phyloP scores from a whole-genome alignment of 345 rosid genomes.

The Trapa bicornis region DNA sequence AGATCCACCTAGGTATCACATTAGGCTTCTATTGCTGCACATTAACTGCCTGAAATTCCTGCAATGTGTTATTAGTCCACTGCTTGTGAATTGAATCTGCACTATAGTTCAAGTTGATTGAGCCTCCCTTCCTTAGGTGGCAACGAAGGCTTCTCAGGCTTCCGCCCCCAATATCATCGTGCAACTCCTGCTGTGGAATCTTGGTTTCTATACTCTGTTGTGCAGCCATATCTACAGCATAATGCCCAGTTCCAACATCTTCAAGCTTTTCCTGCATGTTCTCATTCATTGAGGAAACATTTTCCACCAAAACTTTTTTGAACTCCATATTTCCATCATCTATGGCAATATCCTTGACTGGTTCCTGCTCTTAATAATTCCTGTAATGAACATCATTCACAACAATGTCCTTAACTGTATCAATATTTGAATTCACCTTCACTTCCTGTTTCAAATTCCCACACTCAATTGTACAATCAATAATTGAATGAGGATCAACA shows the following conservation, averaged over 20 bases:
- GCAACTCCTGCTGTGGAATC: conserved; percentile 12
- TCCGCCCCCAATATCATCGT: conserved; percentile 27
- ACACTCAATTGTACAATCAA: conserved; percentile 71
- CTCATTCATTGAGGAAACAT: conserved; percentile 23
- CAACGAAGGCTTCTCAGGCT: conserved; percentile 38
- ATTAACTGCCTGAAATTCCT: conserved; percentile 37
- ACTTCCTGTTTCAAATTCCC: conserved; percentile 36
- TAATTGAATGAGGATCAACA: conserved; percentile 49
- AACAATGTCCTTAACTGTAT: conserved; percentile 78
- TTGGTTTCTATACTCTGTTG: conserved; percentile 31
- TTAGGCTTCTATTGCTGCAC: conserved; percentile 67
- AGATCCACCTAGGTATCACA: conserved; percentile 72
- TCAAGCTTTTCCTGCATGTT: conserved; percentile 24
- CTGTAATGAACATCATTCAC: conserved; percentile 85
- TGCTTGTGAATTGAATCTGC: conserved; percentile 43
- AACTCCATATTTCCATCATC: conserved; percentile 54
- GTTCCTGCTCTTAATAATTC: conserved; percentile 37
- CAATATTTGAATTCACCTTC: conserved; percentile 32
- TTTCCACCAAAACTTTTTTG: conserved; percentile 14
- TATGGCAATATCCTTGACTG: conserved; percentile 77
- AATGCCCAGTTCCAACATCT: conserved; percentile 33
- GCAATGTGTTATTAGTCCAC: conserved; percentile 37
- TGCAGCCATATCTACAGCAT: conserved; percentile 21
- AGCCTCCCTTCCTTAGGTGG: conserved; percentile 37
- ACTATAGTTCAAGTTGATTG: conserved; percentile 29